A percentile compares a stretch with the other conserved stretches of the same genome.
phyloP scores from a whole-genome alignment of 768 basidiomycete species.

The Fibroporia radiculosa region DNA sequence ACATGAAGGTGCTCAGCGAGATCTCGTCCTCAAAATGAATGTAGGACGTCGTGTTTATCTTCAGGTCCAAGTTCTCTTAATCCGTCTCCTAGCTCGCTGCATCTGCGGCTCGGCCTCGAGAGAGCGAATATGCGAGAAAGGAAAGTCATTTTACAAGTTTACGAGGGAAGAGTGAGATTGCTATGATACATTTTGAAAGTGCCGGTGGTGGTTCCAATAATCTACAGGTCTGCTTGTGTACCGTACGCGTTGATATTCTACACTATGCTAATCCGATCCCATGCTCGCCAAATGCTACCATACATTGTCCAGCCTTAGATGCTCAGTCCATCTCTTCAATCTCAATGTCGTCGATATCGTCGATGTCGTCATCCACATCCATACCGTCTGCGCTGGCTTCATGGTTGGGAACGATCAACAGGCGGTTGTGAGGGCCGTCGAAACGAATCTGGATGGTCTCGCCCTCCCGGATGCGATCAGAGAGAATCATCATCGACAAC shows the following conservation, averaged over 20 bases:
- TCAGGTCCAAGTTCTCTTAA: no score
- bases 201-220: conserved; percentile 5
- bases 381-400: conserved; percentile 45
- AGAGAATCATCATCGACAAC: conserved; percentile 75
- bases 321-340: conserved; percentile 69
- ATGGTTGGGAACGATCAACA: conserved; percentile 81
- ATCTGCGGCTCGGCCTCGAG: no score
- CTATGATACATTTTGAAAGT: conserved; percentile 12
- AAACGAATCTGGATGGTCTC: conserved; percentile 72
- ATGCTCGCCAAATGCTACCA: background rate
- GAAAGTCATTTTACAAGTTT: no score
- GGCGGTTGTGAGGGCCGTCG: conserved; percentile 73
- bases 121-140: no score
- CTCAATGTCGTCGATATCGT: conserved; percentile 55
- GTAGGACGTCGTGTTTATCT: no score
- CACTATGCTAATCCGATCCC: conserved; percentile 2
- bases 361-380: conserved; percentile 53
- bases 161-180: background rate
- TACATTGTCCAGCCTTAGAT: no score
- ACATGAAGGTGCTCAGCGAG: no score
- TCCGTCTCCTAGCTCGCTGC: no score
- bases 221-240: background rate
- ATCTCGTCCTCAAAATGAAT: no score
- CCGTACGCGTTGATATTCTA: background rate
- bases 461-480: conserved; percentile 73